A percentile compares a stretch with the other conserved stretches of the same genome.
phyloP scores from a whole-genome alignment of 2,329 filamentous ascomycete genomes.

The Pseudogymnoascus destructans region DNA sequence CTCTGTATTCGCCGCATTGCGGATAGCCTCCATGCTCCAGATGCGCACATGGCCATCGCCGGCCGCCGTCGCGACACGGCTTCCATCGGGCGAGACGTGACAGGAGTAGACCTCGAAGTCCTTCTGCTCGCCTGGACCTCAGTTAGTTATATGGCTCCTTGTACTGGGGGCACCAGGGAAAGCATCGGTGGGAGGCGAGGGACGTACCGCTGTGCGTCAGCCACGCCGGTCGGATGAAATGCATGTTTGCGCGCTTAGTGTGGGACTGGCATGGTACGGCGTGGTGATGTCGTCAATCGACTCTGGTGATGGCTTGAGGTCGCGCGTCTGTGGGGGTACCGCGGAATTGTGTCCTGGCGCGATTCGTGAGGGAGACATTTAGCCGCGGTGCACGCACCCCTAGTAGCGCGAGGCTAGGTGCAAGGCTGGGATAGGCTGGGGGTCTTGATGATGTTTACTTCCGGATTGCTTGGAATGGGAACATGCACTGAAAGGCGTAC shows the following conservation, averaged over 20 bases:
- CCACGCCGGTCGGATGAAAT: conserved; percentile 90
- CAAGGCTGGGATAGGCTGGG: neutral
- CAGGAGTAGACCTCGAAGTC: conserved; percentile 98
- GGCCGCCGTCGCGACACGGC: conserved; percentile 81
- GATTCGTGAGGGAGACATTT: neutral
- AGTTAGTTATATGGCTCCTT: neutral
- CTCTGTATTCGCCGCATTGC: conserved; percentile 58
- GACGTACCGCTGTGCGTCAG: conserved; percentile 74
- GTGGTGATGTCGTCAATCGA: neutral
- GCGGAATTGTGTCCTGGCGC: neutral
- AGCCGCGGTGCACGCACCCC: neutral
- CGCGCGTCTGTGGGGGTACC: neutral
- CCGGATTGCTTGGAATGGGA: too few relatives aligned
- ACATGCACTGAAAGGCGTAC: neutral
- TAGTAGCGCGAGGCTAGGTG: neutral
- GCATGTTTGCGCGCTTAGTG: conserved; percentile 38
- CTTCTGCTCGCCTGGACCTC: conserved; percentile 40
- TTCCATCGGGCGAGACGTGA: conserved; percentile 89
- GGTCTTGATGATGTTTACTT: neutral
- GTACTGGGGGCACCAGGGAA: neutral
- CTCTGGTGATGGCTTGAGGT: neutral
- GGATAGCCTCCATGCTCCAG: conserved; percentile 92
- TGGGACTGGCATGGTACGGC: neutral
- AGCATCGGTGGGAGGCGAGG: conserved; percentile 8
- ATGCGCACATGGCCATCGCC: conserved; percentile 96